Evolutionary conservation across 495 filamentous ascomycete genomes (phyloP).

Genomic region (Xylaria acuta): DNA sequence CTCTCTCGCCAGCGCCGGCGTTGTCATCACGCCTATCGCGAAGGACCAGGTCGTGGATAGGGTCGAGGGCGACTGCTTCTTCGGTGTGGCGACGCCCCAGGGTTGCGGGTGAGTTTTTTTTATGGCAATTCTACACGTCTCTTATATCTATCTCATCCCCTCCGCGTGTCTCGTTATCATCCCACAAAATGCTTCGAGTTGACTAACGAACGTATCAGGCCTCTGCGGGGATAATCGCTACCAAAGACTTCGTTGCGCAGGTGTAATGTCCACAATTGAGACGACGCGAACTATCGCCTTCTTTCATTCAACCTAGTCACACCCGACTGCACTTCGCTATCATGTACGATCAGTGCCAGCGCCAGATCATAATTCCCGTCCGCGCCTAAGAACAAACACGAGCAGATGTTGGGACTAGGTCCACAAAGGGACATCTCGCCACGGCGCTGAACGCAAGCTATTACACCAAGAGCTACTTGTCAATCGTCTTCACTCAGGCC

Average conservation of each 20-base stretch:
- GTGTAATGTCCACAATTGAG: no score
- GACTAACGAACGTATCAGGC: constrained; percentile 27
- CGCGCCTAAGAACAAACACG: not conserved
- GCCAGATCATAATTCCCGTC: not conserved
- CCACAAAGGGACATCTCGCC: not conserved
- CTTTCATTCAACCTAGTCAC: not conserved
- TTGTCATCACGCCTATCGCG: constrained; percentile 54
- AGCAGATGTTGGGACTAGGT: not conserved
- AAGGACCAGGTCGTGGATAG: constrained; percentile 52
- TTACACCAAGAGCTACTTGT: not conserved
- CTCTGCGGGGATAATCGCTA: constrained; percentile 29
- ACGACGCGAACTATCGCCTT: no score
- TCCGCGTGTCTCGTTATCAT: no score
- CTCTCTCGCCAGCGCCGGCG: constrained; percentile 53
- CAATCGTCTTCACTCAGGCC: not conserved
- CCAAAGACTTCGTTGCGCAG: not conserved
- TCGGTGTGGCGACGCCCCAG: constrained; percentile 54
- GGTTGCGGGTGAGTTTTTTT: constrained; percentile 54
- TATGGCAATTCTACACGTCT: not conserved
- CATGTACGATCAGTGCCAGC: not conserved
- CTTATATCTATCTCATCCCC: not conserved
- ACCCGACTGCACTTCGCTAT: not conserved
- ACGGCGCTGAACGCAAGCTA: not conserved
- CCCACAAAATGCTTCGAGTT: not conserved
- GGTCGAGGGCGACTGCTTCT: constrained; percentile 52